Base-by-base conservation (phyloP, 805 yeast species). In the Pichia cephalocereana region DNA sequence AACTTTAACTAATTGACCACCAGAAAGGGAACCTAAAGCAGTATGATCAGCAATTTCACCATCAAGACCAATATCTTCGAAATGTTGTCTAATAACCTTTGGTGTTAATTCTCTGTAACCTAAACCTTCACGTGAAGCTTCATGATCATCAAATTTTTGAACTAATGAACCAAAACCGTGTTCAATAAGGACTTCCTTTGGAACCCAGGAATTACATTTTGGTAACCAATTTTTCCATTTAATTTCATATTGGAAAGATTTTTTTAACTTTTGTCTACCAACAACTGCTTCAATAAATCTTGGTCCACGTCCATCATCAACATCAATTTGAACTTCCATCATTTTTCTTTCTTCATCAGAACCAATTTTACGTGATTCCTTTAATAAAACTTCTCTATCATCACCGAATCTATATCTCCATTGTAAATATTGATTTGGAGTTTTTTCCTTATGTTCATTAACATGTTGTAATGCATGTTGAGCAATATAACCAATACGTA, bases 341-440 rank as follows among this genome's bases (percentile, higher is more conserved):
- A 81, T 75, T 50, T 76, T 86, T 63, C 77, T 77, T 68, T 89
- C 96, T 53, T 79, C 82, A 18, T 62, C 66, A 18, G 79, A 86
- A 43, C 88, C 77, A 57, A 91, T 76, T 68, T 86, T 86, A 69
- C 99, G 82, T 1, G 95, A 83, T 69, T 90, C 97, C 70, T 91
- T 93, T 67, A 91, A 69, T 57, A 89, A 77, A 30, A 93, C 95
- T 72, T 91, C 99, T 69, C 98, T 87, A 69, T 91, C 99, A 64
- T 93, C 98, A 66, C 99, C 99, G 59, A 90, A 86, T 67, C 87
- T 81, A 68, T 91, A 91, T 73, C 99, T 83, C 99, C 99, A 91
- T 72, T 93, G 98, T 66, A 91, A 75, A 68, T 91, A 91, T 73
- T 91, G 98, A 64, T 90, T 91, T 44, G 99, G 96, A 15, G 98